Evolutionary conservation across 441 rosid species (phyloP).

Genomic region (Gossypium laxum): DNA sequence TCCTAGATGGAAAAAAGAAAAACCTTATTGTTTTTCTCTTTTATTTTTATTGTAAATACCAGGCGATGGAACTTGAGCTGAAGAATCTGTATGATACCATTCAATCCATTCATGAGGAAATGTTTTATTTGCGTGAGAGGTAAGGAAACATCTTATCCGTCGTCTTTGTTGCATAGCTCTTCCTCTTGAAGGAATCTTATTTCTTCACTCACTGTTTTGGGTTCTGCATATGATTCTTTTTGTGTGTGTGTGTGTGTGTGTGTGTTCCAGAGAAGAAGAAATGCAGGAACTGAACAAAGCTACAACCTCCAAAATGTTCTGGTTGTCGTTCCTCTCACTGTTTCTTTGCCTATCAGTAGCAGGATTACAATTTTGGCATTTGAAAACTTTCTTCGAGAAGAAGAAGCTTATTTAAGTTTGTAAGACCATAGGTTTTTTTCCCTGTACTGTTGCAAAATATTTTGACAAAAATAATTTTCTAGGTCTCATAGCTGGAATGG

Average conservation of each 20-base stretch:
- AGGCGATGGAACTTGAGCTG: conserved; percentile 55
- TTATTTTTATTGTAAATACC: conserved; percentile 17
- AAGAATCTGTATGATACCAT: conserved; percentile 45
- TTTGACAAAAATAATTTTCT: conserved; percentile 1
- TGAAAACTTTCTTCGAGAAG: conserved; percentile 62
- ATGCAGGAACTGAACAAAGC: conserved; percentile 51
- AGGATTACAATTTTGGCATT: conserved; percentile 58
- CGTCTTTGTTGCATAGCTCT: not conserved
- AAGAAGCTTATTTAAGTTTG: conserved; percentile 48
- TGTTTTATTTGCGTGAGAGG: conserved; percentile 64
- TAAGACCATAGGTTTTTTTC: not conserved
- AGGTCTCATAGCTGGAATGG: not conserved
- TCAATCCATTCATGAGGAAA: conserved; percentile 48
- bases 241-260: too few relatives aligned
- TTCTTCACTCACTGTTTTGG: not conserved
- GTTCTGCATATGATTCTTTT: not conserved
- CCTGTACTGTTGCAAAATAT: not conserved
- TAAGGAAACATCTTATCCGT: conserved; percentile 12
- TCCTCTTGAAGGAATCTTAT: not conserved
- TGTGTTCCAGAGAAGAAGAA: conserved; percentile 47
- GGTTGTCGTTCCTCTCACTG: conserved; percentile 50
- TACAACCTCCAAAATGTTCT: conserved; percentile 52
- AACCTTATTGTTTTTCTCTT: not conserved
- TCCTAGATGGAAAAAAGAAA: not conserved
- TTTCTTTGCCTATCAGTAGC: conserved; percentile 49